A percentile compares a stretch with the other conserved stretches of the same genome.
Evolutionary conservation across 371 early-diverging fungal genomes (phyloP).

Genomic region (Mortierella sp.): DNA sequence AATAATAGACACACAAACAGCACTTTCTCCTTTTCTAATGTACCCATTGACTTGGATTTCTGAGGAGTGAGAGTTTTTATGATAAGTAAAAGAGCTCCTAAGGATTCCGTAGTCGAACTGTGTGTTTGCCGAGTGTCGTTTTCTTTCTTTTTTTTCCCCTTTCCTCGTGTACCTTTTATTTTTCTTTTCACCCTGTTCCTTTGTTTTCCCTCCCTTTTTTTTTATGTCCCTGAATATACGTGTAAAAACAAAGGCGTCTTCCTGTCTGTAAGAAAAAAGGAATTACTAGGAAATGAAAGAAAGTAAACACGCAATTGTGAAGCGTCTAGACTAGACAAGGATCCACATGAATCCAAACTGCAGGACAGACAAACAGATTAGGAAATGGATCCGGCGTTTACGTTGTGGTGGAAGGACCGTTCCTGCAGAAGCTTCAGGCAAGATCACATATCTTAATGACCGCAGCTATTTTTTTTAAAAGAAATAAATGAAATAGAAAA

Average conservation of each 20-base stretch:
- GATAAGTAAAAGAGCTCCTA: too few species aligned
- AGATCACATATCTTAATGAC: conserved; percentile 89
- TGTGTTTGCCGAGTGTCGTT: neutral
- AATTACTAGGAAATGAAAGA: neutral
- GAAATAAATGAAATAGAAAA: neutral
- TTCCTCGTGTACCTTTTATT: neutral
- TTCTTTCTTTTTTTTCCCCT: conserved; percentile 1
- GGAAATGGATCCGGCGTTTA: conserved; percentile 88
- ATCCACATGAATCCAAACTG: conserved; percentile 89
- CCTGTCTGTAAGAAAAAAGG: neutral
- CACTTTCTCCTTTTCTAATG: too few species aligned
- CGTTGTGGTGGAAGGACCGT: conserved; percentile 81
- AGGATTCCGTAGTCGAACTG: too few species aligned
- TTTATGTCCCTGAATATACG: neutral
- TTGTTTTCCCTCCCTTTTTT: neutral
- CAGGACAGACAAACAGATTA: conserved; percentile 87
- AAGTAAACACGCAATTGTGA: neutral
- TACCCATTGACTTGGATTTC: too few species aligned
- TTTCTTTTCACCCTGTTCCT: neutral
- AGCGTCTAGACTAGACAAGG: conserved; percentile 61
- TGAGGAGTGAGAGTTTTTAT: too few species aligned
- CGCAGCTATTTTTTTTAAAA: conserved; percentile 74
- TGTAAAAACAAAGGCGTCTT: neutral
- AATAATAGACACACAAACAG: neutral
- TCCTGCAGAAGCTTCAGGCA: conserved; percentile 89